Conservation (phyloP, 1,284 basidiomycete species). For the Takashimella koratensis region DNA sequence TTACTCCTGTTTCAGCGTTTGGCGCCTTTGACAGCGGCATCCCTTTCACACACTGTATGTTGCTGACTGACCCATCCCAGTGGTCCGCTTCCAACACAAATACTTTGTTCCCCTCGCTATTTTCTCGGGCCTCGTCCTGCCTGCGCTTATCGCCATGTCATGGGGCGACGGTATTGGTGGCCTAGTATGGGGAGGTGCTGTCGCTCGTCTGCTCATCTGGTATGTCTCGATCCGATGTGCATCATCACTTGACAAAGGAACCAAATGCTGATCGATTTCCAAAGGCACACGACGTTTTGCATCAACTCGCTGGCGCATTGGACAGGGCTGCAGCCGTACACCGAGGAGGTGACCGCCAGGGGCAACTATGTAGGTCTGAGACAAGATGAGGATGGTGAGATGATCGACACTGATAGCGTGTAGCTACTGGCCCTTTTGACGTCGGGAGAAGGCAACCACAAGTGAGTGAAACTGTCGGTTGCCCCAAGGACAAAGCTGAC, state of each 20-base stretch:
- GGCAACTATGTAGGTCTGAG: conserved; percentile 52
- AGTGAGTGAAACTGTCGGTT: conserved; percentile 54
- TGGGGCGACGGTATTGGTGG: conserved; percentile 64
- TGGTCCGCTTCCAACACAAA: conserved; percentile 68
- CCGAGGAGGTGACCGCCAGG: conserved; percentile 70
- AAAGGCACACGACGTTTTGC: conserved; percentile 74
- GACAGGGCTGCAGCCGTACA: conserved; percentile 71
- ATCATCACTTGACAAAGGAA: no score
- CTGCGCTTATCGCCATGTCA: conserved; percentile 54
- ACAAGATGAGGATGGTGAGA: neutral
- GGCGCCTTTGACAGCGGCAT: neutral
- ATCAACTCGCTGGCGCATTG: conserved; percentile 79
- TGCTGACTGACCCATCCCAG: conserved; percentile 45
- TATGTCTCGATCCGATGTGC: no score
- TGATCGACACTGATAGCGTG: no score
- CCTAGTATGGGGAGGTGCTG: conserved; percentile 64
- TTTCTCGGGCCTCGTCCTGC: conserved; percentile 59
- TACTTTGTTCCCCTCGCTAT: conserved; percentile 64
- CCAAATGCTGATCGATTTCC: no score
- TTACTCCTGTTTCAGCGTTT: neutral
- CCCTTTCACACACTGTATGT: neutral
- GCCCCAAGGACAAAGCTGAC: conserved; percentile 7
- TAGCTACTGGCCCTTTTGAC: conserved; percentile 67
- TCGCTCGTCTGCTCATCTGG: conserved; percentile 58
- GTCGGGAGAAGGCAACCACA: conserved; percentile 73